These are phyloP conservation scores for Globisporangium rhizosaccharum DNA, from an alignment of 352 stramenopile species.

Conservation along the genomic window DNA sequence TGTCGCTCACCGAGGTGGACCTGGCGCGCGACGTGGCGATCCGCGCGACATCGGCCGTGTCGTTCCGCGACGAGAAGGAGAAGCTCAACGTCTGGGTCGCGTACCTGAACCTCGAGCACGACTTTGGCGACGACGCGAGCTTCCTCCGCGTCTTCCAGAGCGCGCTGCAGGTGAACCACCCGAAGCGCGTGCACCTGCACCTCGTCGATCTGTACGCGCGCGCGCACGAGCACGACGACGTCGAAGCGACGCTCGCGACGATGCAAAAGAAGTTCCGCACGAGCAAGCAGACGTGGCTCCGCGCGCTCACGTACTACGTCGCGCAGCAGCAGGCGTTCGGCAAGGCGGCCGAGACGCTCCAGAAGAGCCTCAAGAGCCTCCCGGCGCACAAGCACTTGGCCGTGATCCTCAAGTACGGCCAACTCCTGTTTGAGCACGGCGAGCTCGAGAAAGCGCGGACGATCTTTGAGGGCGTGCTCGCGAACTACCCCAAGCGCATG, in stretches of 20 bases:
- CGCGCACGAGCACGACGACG: conserved; percentile 59
- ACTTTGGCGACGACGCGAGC: conserved; percentile 90
- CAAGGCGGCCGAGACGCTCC: conserved; percentile 85
- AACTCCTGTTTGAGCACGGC: conserved; percentile 93
- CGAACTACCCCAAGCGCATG: conserved; percentile 94
- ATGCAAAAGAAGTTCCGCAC: conserved; percentile 92
- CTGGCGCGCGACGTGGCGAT: conserved; percentile 90
- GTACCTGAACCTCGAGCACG: conserved; percentile 94
- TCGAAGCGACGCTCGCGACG: conserved; percentile 65
- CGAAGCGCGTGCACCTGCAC: conserved; percentile 94
- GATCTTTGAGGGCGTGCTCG: conserved; percentile 93
- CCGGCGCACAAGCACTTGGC: conserved; percentile 92
- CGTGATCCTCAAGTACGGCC: conserved; percentile 93
- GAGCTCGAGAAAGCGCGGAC: conserved; percentile 92
- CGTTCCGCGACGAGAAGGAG: conserved; percentile 94
- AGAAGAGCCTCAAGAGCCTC: conserved; percentile 91
- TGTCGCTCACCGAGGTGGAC: conserved; percentile 92
- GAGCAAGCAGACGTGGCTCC: conserved; percentile 88
- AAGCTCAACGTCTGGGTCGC: conserved; percentile 97
- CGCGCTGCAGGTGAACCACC: conserved; percentile 92
- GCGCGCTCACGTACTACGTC: conserved; percentile 84
- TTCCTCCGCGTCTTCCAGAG: conserved; percentile 90
- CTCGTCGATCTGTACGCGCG: conserved; percentile 91
- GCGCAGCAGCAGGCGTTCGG: conserved; percentile 66
- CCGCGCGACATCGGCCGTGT: conserved; percentile 91